Conservation (phyloP, 345 rosid species). For the Hevea brasiliensis region DNA sequence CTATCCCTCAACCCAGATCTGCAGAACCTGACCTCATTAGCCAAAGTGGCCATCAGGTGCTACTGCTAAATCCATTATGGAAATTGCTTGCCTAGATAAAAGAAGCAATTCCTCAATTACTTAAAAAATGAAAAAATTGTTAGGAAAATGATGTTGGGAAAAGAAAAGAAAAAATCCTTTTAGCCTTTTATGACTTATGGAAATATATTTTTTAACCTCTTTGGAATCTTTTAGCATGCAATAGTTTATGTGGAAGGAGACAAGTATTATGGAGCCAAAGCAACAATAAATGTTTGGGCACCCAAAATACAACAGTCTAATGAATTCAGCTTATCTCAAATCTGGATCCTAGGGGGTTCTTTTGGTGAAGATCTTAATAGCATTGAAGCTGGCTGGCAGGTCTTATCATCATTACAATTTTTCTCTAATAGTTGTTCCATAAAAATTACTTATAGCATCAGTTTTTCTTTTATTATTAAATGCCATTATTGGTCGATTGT, state of each 20-base stretch:
- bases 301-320: constrained; percentile 60
- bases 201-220: constrained; percentile 14
- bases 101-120: not conserved
- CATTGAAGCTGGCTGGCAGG: constrained; percentile 43
- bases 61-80: not conserved
- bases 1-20: constrained; percentile 73
- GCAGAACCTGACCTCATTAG: constrained; percentile 76
- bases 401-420: not conserved
- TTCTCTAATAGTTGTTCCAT: not conserved
- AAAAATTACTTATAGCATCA: not conserved
- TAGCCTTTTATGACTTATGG: constrained; percentile 8
- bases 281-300: constrained; percentile 93
- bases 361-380: constrained; percentile 32
- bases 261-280: constrained; percentile 87
- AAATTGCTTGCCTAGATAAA: not conserved
- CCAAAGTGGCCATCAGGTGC: constrained; percentile 90
- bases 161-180: not conserved
- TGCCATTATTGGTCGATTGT: not conserved
- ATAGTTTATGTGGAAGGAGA: constrained; percentile 92
- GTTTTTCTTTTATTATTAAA: not conserved
- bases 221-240: constrained; percentile 62
- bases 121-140: not conserved
- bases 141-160: not conserved
- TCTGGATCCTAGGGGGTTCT: constrained; percentile 33
- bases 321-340: constrained; percentile 40